phyloP scores from a whole-genome alignment of 495 filamentous ascomycete genomes.

The Apodospora peruviana region DNA sequence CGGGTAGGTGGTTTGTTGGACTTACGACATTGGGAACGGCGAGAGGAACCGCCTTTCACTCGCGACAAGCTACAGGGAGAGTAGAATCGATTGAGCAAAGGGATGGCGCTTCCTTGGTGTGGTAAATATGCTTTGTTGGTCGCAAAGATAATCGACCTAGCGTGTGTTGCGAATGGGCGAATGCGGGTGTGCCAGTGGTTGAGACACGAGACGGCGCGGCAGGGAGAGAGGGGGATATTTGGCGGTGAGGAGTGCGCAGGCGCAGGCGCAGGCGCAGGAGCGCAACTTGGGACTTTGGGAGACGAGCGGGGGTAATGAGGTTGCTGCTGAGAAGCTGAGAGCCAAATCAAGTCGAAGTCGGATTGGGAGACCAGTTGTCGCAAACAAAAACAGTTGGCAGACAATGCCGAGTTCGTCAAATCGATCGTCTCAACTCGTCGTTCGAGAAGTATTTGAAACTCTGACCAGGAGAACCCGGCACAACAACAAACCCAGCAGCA shows the following conservation, averaged over 20 bases:
- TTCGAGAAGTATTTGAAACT: too few species aligned
- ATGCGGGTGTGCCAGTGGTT: neutral
- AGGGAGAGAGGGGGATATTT: conserved; percentile 1
- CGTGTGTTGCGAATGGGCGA: too few species aligned
- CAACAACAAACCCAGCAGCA: too few species aligned
- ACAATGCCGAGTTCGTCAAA: too few species aligned
- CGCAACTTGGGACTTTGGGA: neutral
- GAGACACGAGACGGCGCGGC: conserved; percentile 6
- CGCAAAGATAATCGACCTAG: neutral
- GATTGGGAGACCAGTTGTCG: too few species aligned
- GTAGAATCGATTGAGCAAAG: conserved; percentile 20
- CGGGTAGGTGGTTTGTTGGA: too few species aligned
- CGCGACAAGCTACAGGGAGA: conserved; percentile 33
- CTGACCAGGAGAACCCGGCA: too few species aligned
- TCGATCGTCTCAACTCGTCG: too few species aligned
- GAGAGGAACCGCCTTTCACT: conserved; percentile 32
- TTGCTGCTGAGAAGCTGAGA: neutral
- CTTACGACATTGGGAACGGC: conserved; percentile 48
- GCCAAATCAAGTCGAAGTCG: neutral
- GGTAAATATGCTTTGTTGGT: neutral
- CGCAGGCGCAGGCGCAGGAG: neutral
- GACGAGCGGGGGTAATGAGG: neutral
- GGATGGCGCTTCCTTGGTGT: too few species aligned
- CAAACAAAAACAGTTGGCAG: too few species aligned
- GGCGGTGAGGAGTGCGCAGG: conserved; percentile 14